These are phyloP conservation scores for Xylaria digitata DNA, from an alignment of 2,329 filamentous ascomycete species.

Conservation along the genomic window DNA sequence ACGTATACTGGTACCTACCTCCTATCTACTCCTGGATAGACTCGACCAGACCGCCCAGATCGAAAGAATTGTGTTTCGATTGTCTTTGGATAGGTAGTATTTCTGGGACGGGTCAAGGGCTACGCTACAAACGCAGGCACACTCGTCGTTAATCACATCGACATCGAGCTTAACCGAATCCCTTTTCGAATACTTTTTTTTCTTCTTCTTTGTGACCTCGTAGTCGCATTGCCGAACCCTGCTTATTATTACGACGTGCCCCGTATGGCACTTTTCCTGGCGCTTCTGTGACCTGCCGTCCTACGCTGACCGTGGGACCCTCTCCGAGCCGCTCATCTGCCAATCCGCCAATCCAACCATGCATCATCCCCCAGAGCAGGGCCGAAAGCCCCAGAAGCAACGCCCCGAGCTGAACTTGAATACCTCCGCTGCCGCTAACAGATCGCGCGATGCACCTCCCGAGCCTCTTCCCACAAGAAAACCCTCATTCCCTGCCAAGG, in stretches of 20 bases:
- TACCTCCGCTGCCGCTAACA: conserved; percentile 43
- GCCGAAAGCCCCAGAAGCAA: conserved; percentile 46
- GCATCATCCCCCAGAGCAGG: conserved; percentile 48
- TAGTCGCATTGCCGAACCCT: conserved; percentile 25
- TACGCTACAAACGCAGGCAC: conserved; percentile 1
- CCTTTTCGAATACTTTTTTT: conserved; percentile 3
- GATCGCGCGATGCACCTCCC: conserved; percentile 43
- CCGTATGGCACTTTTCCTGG: conserved; percentile 43
- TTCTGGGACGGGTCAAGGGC: not conserved
- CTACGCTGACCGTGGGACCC: conserved; percentile 41
- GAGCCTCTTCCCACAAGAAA: conserved; percentile 48
- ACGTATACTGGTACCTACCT: too few relatives aligned
- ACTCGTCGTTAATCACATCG: not conserved
- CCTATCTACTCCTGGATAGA: conserved; percentile 7
- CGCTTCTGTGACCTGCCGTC: conserved; percentile 35
- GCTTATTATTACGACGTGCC: conserved; percentile 31
- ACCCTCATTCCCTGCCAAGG: conserved; percentile 46
- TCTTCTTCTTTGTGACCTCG: not conserved
- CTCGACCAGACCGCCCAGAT: conserved; percentile 10
- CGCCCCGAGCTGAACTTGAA: conserved; percentile 55
- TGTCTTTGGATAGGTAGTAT: not conserved
- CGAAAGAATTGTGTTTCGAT: not conserved
- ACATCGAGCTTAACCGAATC: conserved; percentile 5
- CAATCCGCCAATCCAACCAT: conserved; percentile 38
- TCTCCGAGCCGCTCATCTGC: conserved; percentile 29